These are phyloP conservation scores for Rheum nobile DNA, from an alignment of 148 eudicot species.

Conservation along the genomic window DNA sequence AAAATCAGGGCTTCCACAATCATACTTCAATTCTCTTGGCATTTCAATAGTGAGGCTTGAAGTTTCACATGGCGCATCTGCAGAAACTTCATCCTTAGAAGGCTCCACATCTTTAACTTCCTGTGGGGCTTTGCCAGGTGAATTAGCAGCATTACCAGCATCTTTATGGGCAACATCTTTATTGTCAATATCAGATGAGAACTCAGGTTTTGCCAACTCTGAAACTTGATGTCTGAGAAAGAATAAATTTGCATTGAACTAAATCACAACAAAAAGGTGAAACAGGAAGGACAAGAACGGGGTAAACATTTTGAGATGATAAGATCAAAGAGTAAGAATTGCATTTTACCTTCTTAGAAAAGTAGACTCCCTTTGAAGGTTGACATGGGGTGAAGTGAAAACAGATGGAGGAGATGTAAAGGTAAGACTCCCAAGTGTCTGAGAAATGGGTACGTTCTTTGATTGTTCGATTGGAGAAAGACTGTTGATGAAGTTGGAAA, in stretches of 20 bases:
- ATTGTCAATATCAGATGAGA: conserved; percentile 27
- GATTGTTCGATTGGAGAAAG: conserved; percentile 78
- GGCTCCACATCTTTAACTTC: background rate
- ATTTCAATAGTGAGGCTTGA: conserved; percentile 27
- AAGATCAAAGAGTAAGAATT: background rate
- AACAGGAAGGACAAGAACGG: background rate
- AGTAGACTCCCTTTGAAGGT: conserved; percentile 48
- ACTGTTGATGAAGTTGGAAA: conserved; percentile 64
- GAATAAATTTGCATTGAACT: background rate
- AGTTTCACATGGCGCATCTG: conserved; percentile 22
- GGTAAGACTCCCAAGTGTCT: conserved; percentile 56
- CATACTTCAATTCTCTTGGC: conserved; percentile 31
- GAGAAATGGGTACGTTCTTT: conserved; percentile 52
- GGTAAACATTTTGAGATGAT: background rate
- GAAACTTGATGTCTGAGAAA: conserved; percentile 5
- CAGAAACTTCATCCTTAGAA: conserved; percentile 14
- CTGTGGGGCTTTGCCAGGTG: conserved; percentile 8
- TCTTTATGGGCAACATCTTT: conserved; percentile 22
- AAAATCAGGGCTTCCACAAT: conserved; percentile 31
- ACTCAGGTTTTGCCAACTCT: conserved; percentile 46
- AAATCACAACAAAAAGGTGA: background rate
- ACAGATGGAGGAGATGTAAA: conserved; percentile 74
- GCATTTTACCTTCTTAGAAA: conserved; percentile 53
- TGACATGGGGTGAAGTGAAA: conserved; percentile 89
- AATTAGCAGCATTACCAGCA: conserved; percentile 12